phyloP scores from a whole-genome alignment of 2,329 filamentous ascomycete species.

The Penicillium brevicompactum region DNA sequence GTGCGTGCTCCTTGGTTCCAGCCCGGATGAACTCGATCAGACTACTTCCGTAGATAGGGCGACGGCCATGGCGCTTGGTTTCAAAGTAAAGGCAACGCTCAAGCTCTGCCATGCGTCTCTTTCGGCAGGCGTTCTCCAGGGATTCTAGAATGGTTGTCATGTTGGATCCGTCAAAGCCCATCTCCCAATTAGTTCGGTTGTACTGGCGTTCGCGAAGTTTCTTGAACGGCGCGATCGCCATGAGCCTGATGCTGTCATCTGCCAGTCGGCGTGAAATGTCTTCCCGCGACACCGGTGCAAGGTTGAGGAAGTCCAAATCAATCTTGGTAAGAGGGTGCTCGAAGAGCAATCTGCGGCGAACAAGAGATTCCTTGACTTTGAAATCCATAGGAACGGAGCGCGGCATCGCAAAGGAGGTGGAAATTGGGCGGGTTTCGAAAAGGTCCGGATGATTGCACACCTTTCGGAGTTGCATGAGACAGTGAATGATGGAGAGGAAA shows the following conservation, averaged over 20 bases:
- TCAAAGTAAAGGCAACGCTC: conserved; percentile 82
- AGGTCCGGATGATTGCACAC: conserved; percentile 98
- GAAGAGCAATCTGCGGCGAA: conserved; percentile 68
- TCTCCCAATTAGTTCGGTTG: conserved; percentile 55
- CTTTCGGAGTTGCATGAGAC: conserved; percentile 94
- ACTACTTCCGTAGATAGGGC: conserved; percentile 77
- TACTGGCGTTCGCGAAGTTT: conserved; percentile 73
- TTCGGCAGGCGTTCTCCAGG: conserved; percentile 70
- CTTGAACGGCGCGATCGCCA: conserved; percentile 69
- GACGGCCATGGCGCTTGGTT: conserved; percentile 74
- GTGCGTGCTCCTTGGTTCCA: conserved; percentile 60
- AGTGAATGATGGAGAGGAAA: conserved; percentile 97
- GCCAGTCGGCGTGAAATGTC: conserved; percentile 57
- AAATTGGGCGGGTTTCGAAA: conserved; percentile 93
- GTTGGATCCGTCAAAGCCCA: conserved; percentile 65
- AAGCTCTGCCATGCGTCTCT: conserved; percentile 73
- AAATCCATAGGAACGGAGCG: conserved; percentile 76
- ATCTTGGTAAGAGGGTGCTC: conserved; percentile 65
- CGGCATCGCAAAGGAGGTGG: conserved; percentile 92
- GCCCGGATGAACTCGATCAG: conserved; percentile 76
- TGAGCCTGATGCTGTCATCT: conserved; percentile 64
- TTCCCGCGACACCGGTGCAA: conserved; percentile 74
- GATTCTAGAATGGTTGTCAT: conserved; percentile 70
- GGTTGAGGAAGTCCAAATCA: conserved; percentile 75
- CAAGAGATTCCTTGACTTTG: conserved; percentile 68